Evolutionary conservation across 1,284 basidiomycete species (phyloP).

Genomic region (Moesziomyces parantarcticus): DNA sequence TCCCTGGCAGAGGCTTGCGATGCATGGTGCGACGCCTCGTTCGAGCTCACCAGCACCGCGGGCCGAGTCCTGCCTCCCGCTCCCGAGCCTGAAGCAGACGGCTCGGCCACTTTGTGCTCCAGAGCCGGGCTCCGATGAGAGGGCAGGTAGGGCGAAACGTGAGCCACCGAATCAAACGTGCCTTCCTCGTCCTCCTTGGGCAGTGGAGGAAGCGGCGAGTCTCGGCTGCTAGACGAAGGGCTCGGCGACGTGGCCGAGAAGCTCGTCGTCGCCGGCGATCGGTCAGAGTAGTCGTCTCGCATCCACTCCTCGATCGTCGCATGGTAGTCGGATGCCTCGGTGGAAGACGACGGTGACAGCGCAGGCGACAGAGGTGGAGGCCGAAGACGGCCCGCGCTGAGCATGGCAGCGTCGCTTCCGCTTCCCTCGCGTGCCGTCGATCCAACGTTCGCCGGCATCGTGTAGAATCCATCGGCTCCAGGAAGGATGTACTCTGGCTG

Average conservation of each 20-base stretch:
- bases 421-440: not conserved
- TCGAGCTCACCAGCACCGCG: not conserved
- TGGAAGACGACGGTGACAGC: constrained; percentile 18
- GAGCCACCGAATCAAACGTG: not conserved
- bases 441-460: constrained; percentile 15
- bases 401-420: not conserved
- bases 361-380: constrained; percentile 23
- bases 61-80: not conserved
- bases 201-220: constrained; percentile 31
- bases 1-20: not conserved
- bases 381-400: constrained; percentile 13
- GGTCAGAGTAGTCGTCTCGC: constrained; percentile 18
- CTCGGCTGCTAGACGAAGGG: constrained; percentile 15
- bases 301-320: constrained; percentile 36
- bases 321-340: constrained; percentile 22
- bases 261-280: constrained; percentile 21
- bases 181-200: constrained; percentile 19
- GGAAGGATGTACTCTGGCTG: constrained; percentile 53
- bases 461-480: constrained; percentile 53
- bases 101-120: not conserved
- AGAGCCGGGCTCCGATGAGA: too few species aligned
- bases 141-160: constrained; percentile 2
- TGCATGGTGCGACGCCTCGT: not conserved
- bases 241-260: constrained; percentile 20
- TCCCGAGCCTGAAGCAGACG: not conserved